Base-by-base conservation (phyloP, 768 basidiomycete genomes). In the Crassisporium funariophilum region DNA sequence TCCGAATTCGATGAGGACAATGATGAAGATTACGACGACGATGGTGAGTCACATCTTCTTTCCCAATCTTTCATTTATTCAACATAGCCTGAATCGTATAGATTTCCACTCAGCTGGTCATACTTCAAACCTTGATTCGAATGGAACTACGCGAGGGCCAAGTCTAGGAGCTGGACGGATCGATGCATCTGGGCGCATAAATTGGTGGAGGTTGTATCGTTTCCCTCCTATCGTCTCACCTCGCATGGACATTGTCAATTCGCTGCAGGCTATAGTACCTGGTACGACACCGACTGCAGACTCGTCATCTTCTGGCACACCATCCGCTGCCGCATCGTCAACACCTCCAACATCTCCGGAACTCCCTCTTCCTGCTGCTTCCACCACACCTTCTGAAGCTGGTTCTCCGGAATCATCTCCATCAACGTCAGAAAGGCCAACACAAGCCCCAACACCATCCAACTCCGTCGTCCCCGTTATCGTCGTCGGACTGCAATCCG, bases 181-280 rank as follows among this genome's bases (percentile, higher is more conserved):
- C 36, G 68, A 68, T 41, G 65, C 64, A 3, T 59, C 66, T 34
- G 74, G 72, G 10, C 63, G 77, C 13, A 76, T 91, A 47, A 91
- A 91, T 59, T 87, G 88, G 81, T 91, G 89, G 89, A 72, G 88
- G 45, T 65, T 89, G 56, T 89, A 89, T 59, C 79, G 88, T n/a
- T 91, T 90, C 70, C 86, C 85, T 6, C 75, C 87, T 29, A 84
- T 89, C 64, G 50, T 55, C 16, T 55, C 73, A 47, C 62, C 73
- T 35, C 42, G 65, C 16, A 45, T 62, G 16, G 59, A 64, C 35
- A 43, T 56, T 5, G 47, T 62, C 7, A 47, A 43, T 12, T 25
- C 44, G 25, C 42, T 52, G 25, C 47, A 29, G 44, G 20, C 31
- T 23, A 29, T 11, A 20, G 16, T 25, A 35, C 29, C 29, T 15